Evolutionary conservation across 495 filamentous ascomycete species (phyloP).

Genomic region (Penicillium longicatenatum): DNA sequence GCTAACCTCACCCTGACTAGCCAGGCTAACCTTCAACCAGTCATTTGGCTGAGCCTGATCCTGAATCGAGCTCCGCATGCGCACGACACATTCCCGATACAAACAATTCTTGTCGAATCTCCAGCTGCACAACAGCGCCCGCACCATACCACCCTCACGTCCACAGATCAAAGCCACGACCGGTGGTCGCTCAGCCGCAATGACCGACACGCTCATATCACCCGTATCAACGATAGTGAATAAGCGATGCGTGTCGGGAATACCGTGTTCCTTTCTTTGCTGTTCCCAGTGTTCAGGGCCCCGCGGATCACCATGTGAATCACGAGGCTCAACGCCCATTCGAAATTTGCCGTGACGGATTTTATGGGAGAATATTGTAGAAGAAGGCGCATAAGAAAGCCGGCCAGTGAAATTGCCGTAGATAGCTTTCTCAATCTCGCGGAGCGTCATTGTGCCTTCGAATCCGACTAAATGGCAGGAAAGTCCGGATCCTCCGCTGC

Average conservation of each 20-base stretch:
- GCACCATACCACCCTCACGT: slow-evolving; percentile 43
- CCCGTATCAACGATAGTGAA: slow-evolving; percentile 20
- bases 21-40: slow-evolving; percentile 21
- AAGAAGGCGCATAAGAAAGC: slow-evolving; percentile 14
- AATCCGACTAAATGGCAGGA: slow-evolving; percentile 17
- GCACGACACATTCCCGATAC: slow-evolving; percentile 17
- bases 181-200: slow-evolving; percentile 39
- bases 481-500: slow-evolving; percentile 13
- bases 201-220: slow-evolving; percentile 20
- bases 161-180: slow-evolving; percentile 37
- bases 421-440: slow-evolving; percentile 13
- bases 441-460: slow-evolving; percentile 17
- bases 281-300: slow-evolving; percentile 8
- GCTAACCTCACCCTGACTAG: slow-evolving; percentile 16
- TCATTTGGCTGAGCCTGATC: slow-evolving; percentile 17
- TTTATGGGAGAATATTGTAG: slow-evolving; percentile 12
- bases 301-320: slow-evolving; percentile 2
- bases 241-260: slow-evolving; percentile 14
- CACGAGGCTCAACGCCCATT: slow-evolving; percentile 10
- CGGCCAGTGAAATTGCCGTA: slow-evolving; percentile 19
- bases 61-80: slow-evolving; percentile 18
- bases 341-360: slow-evolving; percentile 10
- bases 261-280: slow-evolving; percentile 3
- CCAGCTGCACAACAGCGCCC: slow-evolving; percentile 37
- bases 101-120: slow-evolving; percentile 20